Percentiles rank a stretch among this genome's conserved stretches.
Conservation (phyloP, 306 rosid genomes). For the Prunus fruticosa region DNA sequence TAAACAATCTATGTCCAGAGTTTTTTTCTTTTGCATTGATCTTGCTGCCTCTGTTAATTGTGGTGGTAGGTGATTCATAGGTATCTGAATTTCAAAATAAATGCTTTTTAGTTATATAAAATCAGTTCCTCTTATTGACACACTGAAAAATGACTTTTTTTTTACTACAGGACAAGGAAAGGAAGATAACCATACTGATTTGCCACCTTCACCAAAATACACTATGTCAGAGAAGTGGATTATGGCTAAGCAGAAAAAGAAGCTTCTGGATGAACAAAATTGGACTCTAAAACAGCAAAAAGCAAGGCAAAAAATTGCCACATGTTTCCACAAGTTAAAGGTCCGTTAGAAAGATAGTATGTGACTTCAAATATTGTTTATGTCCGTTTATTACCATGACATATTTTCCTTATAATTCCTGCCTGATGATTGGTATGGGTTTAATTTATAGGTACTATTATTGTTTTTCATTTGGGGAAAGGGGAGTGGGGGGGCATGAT, state of each 20-base stretch:
- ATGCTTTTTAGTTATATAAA: conserved; percentile 23
- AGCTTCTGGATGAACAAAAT: conserved; percentile 56
- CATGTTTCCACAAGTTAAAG: conserved; percentile 76
- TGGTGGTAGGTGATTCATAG: conserved; percentile 30
- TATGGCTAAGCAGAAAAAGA: conserved; percentile 77
- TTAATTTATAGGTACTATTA: not conserved
- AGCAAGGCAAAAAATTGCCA: conserved; percentile 63
- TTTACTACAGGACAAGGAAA: conserved; percentile 54
- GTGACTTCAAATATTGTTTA: conserved; percentile 1
- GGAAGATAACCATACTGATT: conserved; percentile 47
- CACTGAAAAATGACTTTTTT: conserved; percentile 25
- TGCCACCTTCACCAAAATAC: conserved; percentile 56
- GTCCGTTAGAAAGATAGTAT: conserved; percentile 23
- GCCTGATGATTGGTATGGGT: not conserved
- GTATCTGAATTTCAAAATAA: conserved; percentile 27
- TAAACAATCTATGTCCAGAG: conserved; percentile 10
- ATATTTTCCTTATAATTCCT: not conserved
- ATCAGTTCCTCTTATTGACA: conserved; percentile 23
- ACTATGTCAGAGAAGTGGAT: conserved; percentile 93
- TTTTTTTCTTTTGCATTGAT: conserved; percentile 6
- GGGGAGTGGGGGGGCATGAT: not conserved
- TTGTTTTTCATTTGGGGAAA: not conserved
- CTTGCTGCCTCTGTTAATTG: conserved; percentile 13
- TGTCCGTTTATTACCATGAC: not conserved
- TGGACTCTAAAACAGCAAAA: conserved; percentile 74